Percentiles rank a stretch among this genome's conserved stretches.
Conservation (phyloP, 2,329 filamentous ascomycete species). For the Fusarium temperatum region DNA sequence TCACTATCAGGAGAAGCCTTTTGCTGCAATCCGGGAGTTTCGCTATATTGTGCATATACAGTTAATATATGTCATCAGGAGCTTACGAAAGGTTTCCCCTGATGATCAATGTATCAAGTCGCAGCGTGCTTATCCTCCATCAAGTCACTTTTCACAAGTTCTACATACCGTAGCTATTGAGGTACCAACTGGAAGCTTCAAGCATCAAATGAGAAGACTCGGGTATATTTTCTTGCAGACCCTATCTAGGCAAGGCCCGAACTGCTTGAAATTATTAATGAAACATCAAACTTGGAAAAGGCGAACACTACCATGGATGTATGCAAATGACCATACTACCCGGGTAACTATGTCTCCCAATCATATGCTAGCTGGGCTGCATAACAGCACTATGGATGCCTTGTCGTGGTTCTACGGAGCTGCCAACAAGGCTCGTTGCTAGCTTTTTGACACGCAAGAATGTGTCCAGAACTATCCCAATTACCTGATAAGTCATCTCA, state of each 20-base stretch:
- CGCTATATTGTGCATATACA: not conserved
- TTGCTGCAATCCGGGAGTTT: not conserved
- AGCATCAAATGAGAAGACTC: not conserved
- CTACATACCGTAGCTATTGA: not conserved
- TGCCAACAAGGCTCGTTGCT: too few relatives aligned
- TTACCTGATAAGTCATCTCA: not conserved
- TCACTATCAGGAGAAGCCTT: not conserved
- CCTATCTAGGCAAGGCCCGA: not conserved
- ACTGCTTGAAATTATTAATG: not conserved
- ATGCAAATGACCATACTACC: not conserved
- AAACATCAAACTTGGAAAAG: not conserved
- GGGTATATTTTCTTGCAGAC: not conserved
- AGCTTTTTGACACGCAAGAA: not conserved
- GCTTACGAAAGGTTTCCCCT: not conserved
- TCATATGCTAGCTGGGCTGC: not conserved
- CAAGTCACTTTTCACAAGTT: not conserved
- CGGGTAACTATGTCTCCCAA: not conserved
- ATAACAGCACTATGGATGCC: not conserved
- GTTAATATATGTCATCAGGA: not conserved
- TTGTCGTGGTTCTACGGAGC: not conserved
- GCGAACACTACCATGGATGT: not conserved
- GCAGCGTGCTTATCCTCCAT: not conserved
- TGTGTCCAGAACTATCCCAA: not conserved
- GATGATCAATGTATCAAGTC: not conserved
- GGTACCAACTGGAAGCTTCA: not conserved